Conservation (phyloP, 2,329 filamentous ascomycete genomes). For the Trichoderma citrinoviride region DNA sequence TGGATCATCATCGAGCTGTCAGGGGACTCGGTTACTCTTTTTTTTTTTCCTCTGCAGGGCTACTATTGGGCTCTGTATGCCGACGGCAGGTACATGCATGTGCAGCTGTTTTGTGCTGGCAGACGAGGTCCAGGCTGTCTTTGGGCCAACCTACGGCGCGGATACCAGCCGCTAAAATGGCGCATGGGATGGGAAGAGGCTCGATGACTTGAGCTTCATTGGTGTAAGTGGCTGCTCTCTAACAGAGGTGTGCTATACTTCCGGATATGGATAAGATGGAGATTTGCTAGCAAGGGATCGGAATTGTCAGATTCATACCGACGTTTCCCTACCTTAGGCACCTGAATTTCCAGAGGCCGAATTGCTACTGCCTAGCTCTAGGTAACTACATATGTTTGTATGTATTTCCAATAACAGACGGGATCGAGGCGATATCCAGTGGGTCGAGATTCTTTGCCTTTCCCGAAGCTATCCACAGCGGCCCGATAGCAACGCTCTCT, state of each 20-base stretch:
- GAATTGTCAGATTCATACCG: not conserved
- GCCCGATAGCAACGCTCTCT: not conserved
- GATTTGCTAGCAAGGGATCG: too few relatives aligned
- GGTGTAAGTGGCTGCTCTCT: not conserved
- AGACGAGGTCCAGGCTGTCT: not conserved
- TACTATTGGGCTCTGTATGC: not conserved
- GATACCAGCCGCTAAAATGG: constrained; percentile 14
- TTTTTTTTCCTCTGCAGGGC: too few relatives aligned
- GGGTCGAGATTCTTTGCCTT: not conserved
- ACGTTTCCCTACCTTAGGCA: not conserved
- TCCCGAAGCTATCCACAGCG: not conserved
- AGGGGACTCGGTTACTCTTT: not conserved
- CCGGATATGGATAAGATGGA: too few relatives aligned
- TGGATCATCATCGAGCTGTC: constrained; percentile 6
- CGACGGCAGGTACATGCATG: constrained; percentile 16
- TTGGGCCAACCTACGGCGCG: too few relatives aligned
- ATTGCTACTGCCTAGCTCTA: constrained; percentile 15
- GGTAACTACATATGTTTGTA: constrained; percentile 7
- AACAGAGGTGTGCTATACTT: too few relatives aligned
- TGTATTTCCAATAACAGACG: not conserved
- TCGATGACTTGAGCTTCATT: not conserved
- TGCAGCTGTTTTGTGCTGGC: not conserved
- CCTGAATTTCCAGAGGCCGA: not conserved
- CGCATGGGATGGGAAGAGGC: not conserved
- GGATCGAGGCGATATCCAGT: not conserved